Evolutionary conservation across 2,329 filamentous ascomycete genomes (phyloP), one percentile per base, ranked within the genome.

Genomic region (Botrytis deweyae): DNA sequence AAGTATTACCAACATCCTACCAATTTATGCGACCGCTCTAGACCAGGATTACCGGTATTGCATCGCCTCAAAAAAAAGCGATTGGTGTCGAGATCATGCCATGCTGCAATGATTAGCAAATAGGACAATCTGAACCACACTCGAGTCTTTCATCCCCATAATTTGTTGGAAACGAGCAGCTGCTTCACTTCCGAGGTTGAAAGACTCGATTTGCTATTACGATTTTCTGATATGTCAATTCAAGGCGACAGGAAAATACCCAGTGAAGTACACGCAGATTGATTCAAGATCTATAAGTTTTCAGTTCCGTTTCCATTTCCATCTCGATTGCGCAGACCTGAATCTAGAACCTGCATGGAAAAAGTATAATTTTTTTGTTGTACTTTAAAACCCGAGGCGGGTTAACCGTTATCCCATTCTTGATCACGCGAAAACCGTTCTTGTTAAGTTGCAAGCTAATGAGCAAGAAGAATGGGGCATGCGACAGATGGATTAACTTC

Each of bases 261-360:
- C n/a, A 22, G 40, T 29, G 46, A 33, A 40, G 25, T 42, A 33
- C 42, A 33, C 22, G 25, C 4, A 52, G 44, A 52, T 20, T 52
- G 33, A 33, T 49, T 29, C 38, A 40, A 72, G 70, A 66, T 72
- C 70, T 40, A 33, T 66, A n/a, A 20, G n/a, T 29, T 29, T 58
- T 8, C 52, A 18, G 14, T 58, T 33, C 52, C n/a, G n/a, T 52
- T 72, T 65, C 61, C 46, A 72, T 55, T 58, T 58, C 65, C 25
- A 72, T 72, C 61, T 72, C 46, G 25, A 40, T 20, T 55, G 65
- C 8, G 16, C 46, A 52, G 58, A 72, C 61, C 61, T 44, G n/a
- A 36, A 72, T 72, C 70, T 65, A 72, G 70, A 65, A 65, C 70
- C 70, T 72, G 70, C 70, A 66, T 72, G 36, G 22, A 63, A 52